phyloP scores from a whole-genome alignment of 1,284 basidiomycete species.

The Ustilago shanxiensis region DNA sequence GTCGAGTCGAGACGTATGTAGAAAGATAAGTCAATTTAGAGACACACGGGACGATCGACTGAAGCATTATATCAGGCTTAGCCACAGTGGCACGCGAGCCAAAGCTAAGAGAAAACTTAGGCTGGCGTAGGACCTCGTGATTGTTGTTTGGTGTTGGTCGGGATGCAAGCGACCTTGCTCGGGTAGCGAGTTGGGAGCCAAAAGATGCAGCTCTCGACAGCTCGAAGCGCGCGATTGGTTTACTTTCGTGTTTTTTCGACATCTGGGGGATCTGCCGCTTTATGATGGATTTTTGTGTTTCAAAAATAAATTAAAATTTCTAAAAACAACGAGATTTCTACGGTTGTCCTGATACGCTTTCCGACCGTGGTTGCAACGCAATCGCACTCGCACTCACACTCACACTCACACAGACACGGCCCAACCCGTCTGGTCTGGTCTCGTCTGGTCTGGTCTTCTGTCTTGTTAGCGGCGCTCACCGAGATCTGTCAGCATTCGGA shows the following conservation, averaged over 20 bases:
- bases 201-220: conserved; percentile 4
- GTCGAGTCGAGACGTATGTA: too few relatives aligned
- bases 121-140: conserved; percentile 9
- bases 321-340: neutral
- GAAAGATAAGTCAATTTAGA: too few relatives aligned
- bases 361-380: too few relatives aligned
- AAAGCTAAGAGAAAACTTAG: neutral
- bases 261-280: conserved; percentile 4
- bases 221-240: neutral
- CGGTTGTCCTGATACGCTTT: neutral
- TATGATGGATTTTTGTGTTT: neutral
- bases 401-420: too few relatives aligned
- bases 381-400: too few relatives aligned
- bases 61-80: too few relatives aligned
- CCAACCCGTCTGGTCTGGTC: conserved; percentile 1
- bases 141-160: conserved; percentile 7
- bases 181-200: neutral
- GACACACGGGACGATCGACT: too few relatives aligned
- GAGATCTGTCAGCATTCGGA: neutral
- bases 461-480: neutral
- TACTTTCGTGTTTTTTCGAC: conserved; percentile 2
- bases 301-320: neutral
- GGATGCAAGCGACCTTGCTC: conserved; percentile 8
- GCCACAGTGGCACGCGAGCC: neutral
- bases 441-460: too few relatives aligned